Evolutionary conservation across 768 basidiomycete genomes (phyloP).

Genomic region (Pleurotus tuber-regium): DNA sequence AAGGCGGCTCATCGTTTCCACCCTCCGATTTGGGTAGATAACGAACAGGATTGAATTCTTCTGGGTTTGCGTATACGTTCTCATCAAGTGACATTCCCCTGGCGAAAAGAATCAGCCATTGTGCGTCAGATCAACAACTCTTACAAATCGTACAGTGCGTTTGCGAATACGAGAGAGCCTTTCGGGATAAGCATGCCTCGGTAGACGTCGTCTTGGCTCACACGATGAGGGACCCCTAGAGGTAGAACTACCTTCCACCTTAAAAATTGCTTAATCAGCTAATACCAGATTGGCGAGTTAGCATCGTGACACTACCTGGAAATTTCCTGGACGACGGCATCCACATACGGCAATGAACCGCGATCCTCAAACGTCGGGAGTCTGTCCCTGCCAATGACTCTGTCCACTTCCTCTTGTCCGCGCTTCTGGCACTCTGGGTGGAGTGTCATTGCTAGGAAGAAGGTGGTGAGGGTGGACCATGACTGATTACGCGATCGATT

Average conservation of each 20-base stretch:
- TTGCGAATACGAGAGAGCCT: slow-evolving; percentile 27
- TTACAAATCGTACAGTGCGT: slow-evolving; percentile 15
- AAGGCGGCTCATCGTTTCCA: slow-evolving; percentile 22
- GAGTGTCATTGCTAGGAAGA: slow-evolving; percentile 26
- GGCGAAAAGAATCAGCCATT: neutral
- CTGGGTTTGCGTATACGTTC: slow-evolving; percentile 21
- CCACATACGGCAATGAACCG: slow-evolving; percentile 23
- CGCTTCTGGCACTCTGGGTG: slow-evolving; percentile 22
- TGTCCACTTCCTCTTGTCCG: slow-evolving; percentile 29
- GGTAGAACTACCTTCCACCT: slow-evolving; percentile 20
- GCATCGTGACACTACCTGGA: neutral
- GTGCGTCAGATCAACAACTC: neutral
- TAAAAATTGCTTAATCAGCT: neutral
- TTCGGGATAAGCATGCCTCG: slow-evolving; percentile 35
- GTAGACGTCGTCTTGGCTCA: slow-evolving; percentile 26
- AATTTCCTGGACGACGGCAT: slow-evolving; percentile 23
- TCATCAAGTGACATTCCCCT: slow-evolving; percentile 26
- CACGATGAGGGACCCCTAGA: slow-evolving; percentile 24
- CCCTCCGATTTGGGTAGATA: slow-evolving; percentile 15
- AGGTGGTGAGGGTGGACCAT: slow-evolving; percentile 12
- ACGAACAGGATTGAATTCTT: slow-evolving; percentile 22
- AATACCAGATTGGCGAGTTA: neutral
- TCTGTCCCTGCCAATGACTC: slow-evolving; percentile 18
- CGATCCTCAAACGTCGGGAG: slow-evolving; percentile 25
- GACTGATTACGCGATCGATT: slow-evolving; percentile 8